These are phyloP conservation scores for Rhododendron vialii DNA, from an alignment of 148 eudicot species.

Conservation along the genomic window DNA sequence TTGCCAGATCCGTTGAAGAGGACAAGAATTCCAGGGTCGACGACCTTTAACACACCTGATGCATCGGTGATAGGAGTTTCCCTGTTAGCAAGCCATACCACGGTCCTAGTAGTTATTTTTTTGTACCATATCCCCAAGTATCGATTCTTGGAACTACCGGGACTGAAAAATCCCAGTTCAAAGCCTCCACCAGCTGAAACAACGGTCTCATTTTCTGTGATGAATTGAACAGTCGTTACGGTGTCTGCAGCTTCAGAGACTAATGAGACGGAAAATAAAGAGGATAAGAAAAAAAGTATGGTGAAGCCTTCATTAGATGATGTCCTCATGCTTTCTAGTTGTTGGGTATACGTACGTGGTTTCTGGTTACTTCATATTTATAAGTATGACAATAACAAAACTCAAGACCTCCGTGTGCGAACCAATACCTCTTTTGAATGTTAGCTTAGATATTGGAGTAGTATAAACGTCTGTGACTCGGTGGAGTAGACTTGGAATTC, in stretches of 20 bases:
- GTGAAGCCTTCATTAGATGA: neutral
- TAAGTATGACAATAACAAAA: no score
- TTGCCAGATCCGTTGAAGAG: neutral
- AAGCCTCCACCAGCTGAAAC: constrained; percentile 6
- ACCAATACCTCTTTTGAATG: no score
- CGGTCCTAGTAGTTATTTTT: neutral
- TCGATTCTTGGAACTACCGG: neutral
- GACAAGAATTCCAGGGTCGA: neutral
- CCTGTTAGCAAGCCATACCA: constrained; percentile 29
- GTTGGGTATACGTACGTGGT: neutral
- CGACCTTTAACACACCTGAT: constrained; percentile 13
- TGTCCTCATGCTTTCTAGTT: neutral
- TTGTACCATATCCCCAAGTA: constrained; percentile 15
- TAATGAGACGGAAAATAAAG: neutral
- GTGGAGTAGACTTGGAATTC: no score
- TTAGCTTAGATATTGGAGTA: no score
- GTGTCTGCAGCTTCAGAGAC: neutral
- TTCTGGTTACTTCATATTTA: neutral
- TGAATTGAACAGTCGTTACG: neutral
- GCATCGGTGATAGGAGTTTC: constrained; percentile 4
- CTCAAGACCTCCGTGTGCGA: no score
- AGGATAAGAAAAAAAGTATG: neutral
- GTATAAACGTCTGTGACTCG: no score
- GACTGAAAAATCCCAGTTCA: constrained; percentile 5
- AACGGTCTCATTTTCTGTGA: neutral